Base-by-base conservation (phyloP, 2,329 filamentous ascomycete species). In the Tolypocladium guangdongense region DNA sequence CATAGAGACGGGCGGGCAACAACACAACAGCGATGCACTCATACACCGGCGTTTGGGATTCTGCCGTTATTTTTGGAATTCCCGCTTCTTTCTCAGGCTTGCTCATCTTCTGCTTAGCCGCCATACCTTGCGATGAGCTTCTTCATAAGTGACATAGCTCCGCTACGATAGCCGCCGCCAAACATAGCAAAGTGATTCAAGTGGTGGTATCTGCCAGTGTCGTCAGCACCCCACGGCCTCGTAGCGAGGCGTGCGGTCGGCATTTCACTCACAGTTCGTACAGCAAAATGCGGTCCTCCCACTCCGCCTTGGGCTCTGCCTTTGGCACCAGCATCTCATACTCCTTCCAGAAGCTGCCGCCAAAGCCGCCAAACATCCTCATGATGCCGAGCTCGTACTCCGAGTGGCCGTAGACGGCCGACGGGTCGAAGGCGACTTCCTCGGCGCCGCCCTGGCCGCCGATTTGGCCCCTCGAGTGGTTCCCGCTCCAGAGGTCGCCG, bases 371-470 rank as follows among this genome's bases (percentile, higher is more conserved):
- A 77, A 96, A 97, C 90, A 96, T 95, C 51, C 80, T 81, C 90
- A 96, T 96, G 59, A 95, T 96, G 0, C 92, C 92, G 51, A 95
- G 73, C 60, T 96, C 92, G 68, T 86, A 96, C 73, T 97, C 92
- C 2, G 79, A 86, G 66, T 96, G 91, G 1, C 86, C 89, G 64
- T 95, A 96, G 58, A 87, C 87, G 43, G 83, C 80, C 2, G 86
- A 86, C 0, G 90, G 83, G 64, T 96, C 92, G 64, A 84, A 96
- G 1, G 95, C 81, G 1, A 96, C 82, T 58, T 90, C 85, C 59
- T 91, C 87, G 0, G 76, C 70, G 1, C 73, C 76, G 0, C 76
- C 75, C 35, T 65, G 61, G 2, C 74, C 76, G 0, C 75, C 75
- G 51, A 95, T 84, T 43, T 74, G 74, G 0, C 87, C 90, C 4